Evolutionary conservation across 2,329 filamentous ascomycete species (phyloP).

Genomic region (Penicillium expansum): DNA sequence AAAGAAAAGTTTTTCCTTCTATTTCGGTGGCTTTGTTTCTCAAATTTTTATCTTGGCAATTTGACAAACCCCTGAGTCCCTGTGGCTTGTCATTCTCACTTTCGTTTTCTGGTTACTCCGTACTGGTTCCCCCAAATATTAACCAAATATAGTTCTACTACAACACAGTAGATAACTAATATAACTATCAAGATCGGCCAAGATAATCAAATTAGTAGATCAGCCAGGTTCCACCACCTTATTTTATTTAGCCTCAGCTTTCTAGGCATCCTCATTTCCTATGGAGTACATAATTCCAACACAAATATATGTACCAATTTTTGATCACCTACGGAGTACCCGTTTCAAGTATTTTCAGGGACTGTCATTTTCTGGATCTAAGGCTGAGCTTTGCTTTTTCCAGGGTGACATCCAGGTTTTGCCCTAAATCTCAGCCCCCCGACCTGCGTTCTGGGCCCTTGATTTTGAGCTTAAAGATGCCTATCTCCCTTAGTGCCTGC

Average conservation of each 20-base stretch:
- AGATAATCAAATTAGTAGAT: conserved; percentile 5
- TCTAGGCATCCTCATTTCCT: too few species aligned
- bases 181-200: background rate
- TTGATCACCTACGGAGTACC: too few species aligned
- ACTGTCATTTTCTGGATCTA: background rate
- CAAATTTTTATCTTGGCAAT: background rate
- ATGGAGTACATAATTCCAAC: too few species aligned
- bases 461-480: conserved; percentile 18
- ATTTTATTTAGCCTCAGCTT: too few species aligned
- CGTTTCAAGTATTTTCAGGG: too few species aligned
- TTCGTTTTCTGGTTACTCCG: background rate
- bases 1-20: background rate
- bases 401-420: conserved; percentile 1
- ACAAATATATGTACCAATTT: too few species aligned
- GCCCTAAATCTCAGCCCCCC: conserved; percentile 9
- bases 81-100: background rate
- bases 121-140: too few species aligned
- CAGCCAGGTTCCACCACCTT: conserved; percentile 23
- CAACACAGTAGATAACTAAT: too few species aligned
- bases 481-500: conserved; percentile 8
- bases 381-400: background rate
- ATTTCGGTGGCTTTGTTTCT: background rate
- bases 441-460: conserved; percentile 2
- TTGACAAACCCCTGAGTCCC: background rate
- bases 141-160: background rate